Evolutionary conservation across 2,329 filamentous ascomycete species (phyloP).

Genomic region (Alternaria tenuissima): DNA sequence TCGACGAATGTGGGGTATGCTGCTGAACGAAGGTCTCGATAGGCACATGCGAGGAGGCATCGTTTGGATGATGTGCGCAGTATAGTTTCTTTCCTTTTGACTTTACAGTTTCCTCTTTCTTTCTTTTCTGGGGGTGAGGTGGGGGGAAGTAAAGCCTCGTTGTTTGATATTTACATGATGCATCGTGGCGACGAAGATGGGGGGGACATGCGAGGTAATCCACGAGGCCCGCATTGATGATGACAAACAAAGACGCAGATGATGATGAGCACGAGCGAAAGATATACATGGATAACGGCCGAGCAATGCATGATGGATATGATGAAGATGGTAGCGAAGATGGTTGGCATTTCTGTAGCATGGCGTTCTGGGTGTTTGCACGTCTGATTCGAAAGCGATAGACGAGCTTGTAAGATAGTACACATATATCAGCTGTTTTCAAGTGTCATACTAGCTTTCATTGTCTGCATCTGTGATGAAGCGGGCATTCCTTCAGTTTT

Average conservation of each 20-base stretch:
- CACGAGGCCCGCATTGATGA: conserved; percentile 13
- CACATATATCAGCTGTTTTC: conserved; percentile 11
- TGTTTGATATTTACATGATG: neutral
- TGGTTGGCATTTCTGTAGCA: conserved; percentile 8
- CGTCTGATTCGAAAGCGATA: neutral
- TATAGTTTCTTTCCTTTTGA: neutral
- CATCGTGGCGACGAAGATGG: neutral
- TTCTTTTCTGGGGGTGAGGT: neutral
- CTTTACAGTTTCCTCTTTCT: neutral
- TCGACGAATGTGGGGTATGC: conserved; percentile 12
- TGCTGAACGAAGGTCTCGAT: conserved; percentile 8
- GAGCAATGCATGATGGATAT: conserved; percentile 7
- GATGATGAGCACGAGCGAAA: conserved; percentile 14
- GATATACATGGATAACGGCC: conserved; percentile 5
- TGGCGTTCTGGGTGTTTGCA: conserved; percentile 11
- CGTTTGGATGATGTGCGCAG: neutral
- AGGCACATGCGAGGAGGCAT: neutral
- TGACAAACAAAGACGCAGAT: neutral
- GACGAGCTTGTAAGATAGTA: conserved; percentile 14
- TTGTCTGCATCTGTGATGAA: neutral
- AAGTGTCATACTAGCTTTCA: neutral
- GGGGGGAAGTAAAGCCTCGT: neutral
- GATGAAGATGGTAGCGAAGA: neutral
- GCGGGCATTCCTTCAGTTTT: neutral
- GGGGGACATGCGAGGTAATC: neutral